Base-by-base conservation (phyloP, 2,329 filamentous ascomycete species). In the Chalaropsis thielavioides region DNA sequence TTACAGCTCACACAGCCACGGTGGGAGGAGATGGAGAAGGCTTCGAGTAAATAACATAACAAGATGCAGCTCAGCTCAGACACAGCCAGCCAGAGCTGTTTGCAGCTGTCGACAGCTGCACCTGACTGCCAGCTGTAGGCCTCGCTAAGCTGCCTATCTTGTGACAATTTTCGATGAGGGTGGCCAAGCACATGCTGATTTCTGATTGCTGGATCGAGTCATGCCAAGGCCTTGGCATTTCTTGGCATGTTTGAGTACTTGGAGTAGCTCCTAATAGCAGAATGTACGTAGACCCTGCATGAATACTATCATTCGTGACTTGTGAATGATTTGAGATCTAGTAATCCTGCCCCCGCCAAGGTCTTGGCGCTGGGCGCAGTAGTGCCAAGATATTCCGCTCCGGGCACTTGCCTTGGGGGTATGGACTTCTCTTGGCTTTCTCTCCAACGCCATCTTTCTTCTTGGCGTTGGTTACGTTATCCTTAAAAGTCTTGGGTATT, bases 381-480 rank as follows among this genome's bases (percentile, higher is more conserved):
- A 64, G 56, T 62, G 65, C 65, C 65, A 67, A 67, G 65, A 62
- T 44, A 64, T 67, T 67, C 65, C 65, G 65, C 65, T 64, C 65
- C 65, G 65, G 62, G 38, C 62, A 60, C 56, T 54, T 61, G 38
- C 62, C 41, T 64, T 62, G 19, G 61, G 40, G 41, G 49, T 59
- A 49, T 56, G 13, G 27, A 19, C n/a, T 49, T 49, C 43, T 61
- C 35, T 43, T 61, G 27, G 31, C 35, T 51, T 49, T 60, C 27
- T 41, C 62, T 19, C 27, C 41, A 17, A 19, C 58, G 40, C 27
- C 19, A 49, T 54, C 24, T 40, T 27, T 38, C 24, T 19, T 66
- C 65, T 67, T 67, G 65, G 65, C 65, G 62, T 22, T 51, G 61
- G 38, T n/a, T 56, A 35, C 49, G 43, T 43, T 59, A 59, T 62